Conservation (phyloP, 768 basidiomycete genomes). For the Suillus discolor region DNA sequence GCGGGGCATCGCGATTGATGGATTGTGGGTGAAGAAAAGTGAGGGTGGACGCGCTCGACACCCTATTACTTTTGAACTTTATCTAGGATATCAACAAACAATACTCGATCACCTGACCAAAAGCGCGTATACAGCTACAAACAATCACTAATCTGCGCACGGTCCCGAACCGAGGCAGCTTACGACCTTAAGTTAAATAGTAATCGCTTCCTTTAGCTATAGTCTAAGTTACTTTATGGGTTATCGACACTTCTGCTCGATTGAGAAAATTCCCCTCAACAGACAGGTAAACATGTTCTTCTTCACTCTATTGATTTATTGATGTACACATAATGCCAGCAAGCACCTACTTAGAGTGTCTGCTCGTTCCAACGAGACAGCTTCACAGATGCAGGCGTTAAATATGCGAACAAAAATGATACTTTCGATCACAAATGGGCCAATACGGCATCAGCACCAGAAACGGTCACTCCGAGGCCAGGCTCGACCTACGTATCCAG, state of each 20-base stretch:
- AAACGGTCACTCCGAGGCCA: slow-evolving; percentile 53
- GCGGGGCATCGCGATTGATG: slow-evolving; percentile 56
- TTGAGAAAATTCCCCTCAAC: neutral
- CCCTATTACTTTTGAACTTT: slow-evolving; percentile 34
- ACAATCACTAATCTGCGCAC: slow-evolving; percentile 22
- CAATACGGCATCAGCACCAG: slow-evolving; percentile 60
- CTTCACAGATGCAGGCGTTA: neutral
- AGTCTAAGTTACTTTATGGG: neutral
- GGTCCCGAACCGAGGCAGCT: slow-evolving; percentile 10
- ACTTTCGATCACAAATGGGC: slow-evolving; percentile 39
- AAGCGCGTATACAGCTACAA: slow-evolving; percentile 35
- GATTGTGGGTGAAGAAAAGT: slow-evolving; percentile 16
- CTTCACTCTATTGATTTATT: slow-evolving; percentile 1
- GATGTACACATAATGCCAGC: neutral
- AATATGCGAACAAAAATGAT: neutral
- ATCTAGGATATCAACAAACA: slow-evolving; percentile 38
- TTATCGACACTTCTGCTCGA: neutral
- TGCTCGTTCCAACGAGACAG: neutral
- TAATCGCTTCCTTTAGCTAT: neutral
- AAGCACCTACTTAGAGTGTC: neutral
- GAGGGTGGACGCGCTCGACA: slow-evolving; percentile 32
- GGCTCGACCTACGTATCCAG: slow-evolving; percentile 46
- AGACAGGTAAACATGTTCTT: neutral
- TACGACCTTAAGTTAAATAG: neutral
- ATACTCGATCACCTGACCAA: slow-evolving; percentile 34